These are phyloP conservation scores for Cyclostephanos tholiformis DNA, from an alignment of 108 stramenopile species.

Conservation along the genomic window DNA sequence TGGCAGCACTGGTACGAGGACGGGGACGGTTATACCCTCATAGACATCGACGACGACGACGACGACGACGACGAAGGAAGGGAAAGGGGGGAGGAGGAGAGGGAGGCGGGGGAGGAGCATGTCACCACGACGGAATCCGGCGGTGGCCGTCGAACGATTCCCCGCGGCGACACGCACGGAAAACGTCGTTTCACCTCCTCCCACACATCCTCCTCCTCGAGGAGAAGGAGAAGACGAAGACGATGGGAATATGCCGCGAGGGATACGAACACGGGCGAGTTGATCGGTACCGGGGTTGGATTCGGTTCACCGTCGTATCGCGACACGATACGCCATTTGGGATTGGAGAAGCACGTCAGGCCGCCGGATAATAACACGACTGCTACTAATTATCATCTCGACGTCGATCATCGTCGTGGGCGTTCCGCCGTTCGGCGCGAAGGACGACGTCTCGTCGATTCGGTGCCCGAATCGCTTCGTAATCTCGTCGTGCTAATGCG, in stretches of 20 bases:
- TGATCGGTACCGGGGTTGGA: conserved; percentile 32
- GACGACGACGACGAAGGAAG: not conserved
- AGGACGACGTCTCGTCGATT: not conserved
- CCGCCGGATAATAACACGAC: conserved; percentile 5
- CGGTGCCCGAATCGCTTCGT: conserved; percentile 12
- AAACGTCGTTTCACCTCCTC: not conserved
- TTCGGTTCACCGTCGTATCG: conserved; percentile 8
- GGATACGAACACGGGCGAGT: conserved; percentile 21
- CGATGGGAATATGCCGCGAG: conserved; percentile 28
- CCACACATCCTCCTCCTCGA: no score
- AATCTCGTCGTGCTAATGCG: conserved; percentile 59
- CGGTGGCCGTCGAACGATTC: no score
- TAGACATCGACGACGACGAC: conserved; percentile 21
- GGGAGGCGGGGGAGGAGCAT: not conserved
- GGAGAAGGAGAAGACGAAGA: not conserved
- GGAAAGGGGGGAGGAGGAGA: not conserved
- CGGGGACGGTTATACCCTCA: conserved; percentile 34
- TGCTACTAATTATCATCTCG: no score
- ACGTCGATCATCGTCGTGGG: no score
- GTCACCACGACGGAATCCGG: not conserved
- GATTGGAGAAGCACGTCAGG: conserved; percentile 23
- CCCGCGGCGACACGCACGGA: no score
- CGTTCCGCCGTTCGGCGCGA: not conserved
- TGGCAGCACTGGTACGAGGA: conserved; percentile 46
- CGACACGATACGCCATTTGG: not conserved